Evolutionary conservation across 495 filamentous ascomycete genomes (phyloP).

Genomic region (Penicillium arizonense): DNA sequence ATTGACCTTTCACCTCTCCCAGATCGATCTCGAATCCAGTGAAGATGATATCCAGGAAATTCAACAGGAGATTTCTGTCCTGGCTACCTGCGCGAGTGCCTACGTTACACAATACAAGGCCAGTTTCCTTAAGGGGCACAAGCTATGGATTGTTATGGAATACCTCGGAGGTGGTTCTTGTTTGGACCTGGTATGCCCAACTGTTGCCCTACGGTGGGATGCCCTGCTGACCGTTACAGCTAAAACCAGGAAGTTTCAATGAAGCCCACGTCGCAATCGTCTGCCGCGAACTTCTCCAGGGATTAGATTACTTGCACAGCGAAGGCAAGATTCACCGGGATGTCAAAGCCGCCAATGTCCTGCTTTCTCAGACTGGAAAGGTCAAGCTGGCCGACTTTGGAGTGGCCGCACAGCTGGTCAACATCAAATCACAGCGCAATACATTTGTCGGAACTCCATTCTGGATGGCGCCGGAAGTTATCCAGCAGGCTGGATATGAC

Average conservation of each 20-base stretch:
- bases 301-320: conserved; percentile 88
- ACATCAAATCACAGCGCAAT: conserved; percentile 96
- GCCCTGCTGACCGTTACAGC: conserved; percentile 47
- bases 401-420: conserved; percentile 92
- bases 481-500: conserved; percentile 94
- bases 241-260: conserved; percentile 88
- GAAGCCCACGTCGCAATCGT: conserved; percentile 94
- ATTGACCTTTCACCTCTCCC: conserved; percentile 26
- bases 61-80: conserved; percentile 93
- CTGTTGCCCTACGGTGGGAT: not conserved
- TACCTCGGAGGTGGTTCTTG: conserved; percentile 92
- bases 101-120: conserved; percentile 96
- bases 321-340: conserved; percentile 97
- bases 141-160: conserved; percentile 99
- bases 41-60: conserved; percentile 98
- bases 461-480: conserved; percentile 99
- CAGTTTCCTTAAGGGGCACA: conserved; percentile 89
- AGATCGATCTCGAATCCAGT: conserved; percentile 98
- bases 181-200: conserved; percentile 69
- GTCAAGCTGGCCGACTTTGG: conserved; percentile 98
- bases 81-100: conserved; percentile 88
- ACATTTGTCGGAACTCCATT: conserved; percentile 99
- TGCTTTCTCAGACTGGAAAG: conserved; percentile 82
- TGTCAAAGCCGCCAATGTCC: conserved; percentile 93
- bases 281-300: conserved; percentile 84